Evolutionary conservation across 116 monocot species (phyloP), one percentile per base, ranked within the genome.

Genomic region (Zostera marina): DNA sequence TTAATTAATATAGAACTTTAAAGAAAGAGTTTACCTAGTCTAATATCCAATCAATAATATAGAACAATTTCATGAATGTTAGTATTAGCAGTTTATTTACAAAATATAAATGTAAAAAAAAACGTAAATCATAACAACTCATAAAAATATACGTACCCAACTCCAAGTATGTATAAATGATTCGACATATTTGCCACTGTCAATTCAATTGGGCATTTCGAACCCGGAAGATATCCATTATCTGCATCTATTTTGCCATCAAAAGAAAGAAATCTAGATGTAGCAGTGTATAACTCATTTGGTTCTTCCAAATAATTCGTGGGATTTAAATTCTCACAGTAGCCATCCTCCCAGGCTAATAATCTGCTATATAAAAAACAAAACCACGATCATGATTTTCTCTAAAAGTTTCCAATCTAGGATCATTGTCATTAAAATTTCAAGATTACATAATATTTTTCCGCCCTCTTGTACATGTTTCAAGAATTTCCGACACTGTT

Each of bases 261-360:
- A 61, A 76, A 76, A 52, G 66, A 63, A 19, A 77, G 66, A 22
- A 63, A 65, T 59, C 68, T 64, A 43, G 32, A 45, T 58, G 73
- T 49, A 60, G 10, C 48, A 65, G n/a, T 38, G 20, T 59, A 32
- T 19, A 61, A 52, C 11, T 40, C 66, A 76, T 54, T 60, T 51
- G 58, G 11, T 15, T 48, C 9, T 38, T 42, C 32, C 12, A 58
- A 7, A 12, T 14, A 22, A 10, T 4, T 21, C 24, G 38, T 42
- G 7, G 42, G 9, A 16, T 72, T 66, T 54, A 47, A 21, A 22
- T 62, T 67, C 46, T 71, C 71, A 46, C 74, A 58, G 62, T 80
- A 77, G 22, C 68, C 66, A 70, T 85, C 74, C 41, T 77, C 74
- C 77, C 80, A 85, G 12, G 66, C 63, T 49, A 85, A 62, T 38